These are phyloP conservation scores for Calycina marina DNA, from an alignment of 2,329 filamentous ascomycete species.

Conservation along the genomic window DNA sequence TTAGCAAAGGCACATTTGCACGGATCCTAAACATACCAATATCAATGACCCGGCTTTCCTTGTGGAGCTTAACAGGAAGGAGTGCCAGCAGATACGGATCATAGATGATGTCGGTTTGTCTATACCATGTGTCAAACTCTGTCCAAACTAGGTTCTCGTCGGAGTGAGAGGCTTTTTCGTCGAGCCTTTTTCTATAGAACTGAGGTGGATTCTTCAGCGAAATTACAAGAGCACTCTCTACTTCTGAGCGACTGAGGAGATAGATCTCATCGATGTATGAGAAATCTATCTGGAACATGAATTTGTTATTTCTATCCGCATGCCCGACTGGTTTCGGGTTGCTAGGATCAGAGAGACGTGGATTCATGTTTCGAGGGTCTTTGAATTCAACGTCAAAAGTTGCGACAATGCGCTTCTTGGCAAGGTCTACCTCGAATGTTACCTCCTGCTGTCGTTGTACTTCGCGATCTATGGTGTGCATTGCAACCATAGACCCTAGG, in stretches of 20 bases:
- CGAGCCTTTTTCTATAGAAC: constrained; percentile 21
- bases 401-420: constrained; percentile 26
- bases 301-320: constrained; percentile 18
- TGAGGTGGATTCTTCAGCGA: constrained; percentile 31
- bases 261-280: constrained; percentile 31
- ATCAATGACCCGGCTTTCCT: constrained; percentile 37
- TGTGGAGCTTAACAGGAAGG: constrained; percentile 31
- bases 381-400: constrained; percentile 24
- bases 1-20: constrained; percentile 7
- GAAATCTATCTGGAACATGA: constrained; percentile 25
- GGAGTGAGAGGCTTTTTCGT: constrained; percentile 27
- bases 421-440: constrained; percentile 27
- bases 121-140: constrained; percentile 42
- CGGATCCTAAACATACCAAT: constrained; percentile 26
- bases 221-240: constrained; percentile 29
- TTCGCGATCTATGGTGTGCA: constrained; percentile 34
- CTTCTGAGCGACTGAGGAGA: constrained; percentile 22
- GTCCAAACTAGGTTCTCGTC: constrained; percentile 32
- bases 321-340: too few species aligned
- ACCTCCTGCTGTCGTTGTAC: constrained; percentile 13
- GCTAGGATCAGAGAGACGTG: constrained; percentile 8
- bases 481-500: constrained; percentile 40
- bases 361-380: constrained; percentile 13
- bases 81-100: constrained; percentile 23
- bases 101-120: constrained; percentile 48